Evolutionary conservation across 2,329 filamentous ascomycete genomes (phyloP).

Genomic region (Aspergillus novoparasiticus): DNA sequence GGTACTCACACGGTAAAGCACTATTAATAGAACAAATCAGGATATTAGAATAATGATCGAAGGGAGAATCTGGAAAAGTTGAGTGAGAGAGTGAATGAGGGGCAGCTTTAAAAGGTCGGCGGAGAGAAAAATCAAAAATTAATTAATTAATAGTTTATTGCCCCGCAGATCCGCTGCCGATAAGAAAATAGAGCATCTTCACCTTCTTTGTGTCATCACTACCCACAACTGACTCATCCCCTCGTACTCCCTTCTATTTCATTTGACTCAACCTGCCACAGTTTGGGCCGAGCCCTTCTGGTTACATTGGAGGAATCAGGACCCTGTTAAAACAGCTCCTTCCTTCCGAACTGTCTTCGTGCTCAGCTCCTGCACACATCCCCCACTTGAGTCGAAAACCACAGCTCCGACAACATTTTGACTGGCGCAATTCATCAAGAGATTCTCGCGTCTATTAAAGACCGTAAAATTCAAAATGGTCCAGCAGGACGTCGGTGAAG

Average conservation of each 20-base stretch:
- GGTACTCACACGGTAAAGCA: too few relatives aligned
- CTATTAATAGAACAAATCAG: neutral
- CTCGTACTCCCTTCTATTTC: neutral
- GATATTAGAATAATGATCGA: neutral
- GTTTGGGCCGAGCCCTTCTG: neutral
- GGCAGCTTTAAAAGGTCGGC: neutral
- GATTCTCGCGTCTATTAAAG: neutral
- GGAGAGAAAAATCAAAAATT: neutral
- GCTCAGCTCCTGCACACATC: neutral
- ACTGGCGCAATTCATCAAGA: neutral
- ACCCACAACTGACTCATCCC: neutral
- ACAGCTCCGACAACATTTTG: neutral
- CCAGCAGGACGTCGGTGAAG: conserved; percentile 69
- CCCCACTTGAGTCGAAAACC: neutral
- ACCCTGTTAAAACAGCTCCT: neutral
- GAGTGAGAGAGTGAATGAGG: neutral
- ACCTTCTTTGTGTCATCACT: neutral
- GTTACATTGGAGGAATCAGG: neutral
- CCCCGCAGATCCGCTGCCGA: neutral
- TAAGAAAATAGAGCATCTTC: neutral
- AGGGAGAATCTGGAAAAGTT: neutral
- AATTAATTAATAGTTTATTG: neutral
- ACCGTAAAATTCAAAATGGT: conserved; percentile 50
- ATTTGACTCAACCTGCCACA: neutral
- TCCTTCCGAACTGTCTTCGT: neutral